phyloP scores from a whole-genome alignment of 108 stramenopile species.

The Licmophora abbreviata region DNA sequence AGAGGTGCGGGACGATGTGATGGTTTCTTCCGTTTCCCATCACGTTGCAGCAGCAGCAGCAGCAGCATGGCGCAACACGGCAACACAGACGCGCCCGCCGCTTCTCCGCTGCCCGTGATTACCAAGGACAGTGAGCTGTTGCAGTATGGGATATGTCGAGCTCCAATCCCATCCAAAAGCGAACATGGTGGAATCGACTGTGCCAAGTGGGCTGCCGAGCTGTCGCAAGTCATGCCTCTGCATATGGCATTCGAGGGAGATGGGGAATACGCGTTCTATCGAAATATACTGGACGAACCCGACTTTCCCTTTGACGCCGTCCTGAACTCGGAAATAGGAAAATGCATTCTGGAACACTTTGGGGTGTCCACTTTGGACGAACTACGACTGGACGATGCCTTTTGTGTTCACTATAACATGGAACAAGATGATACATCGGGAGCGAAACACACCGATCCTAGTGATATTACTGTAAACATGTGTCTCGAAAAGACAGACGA shows the following conservation, averaged over 20 bases:
- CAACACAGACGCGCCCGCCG: neutral
- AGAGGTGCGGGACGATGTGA: no score
- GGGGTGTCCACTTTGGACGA: slow-evolving; percentile 4
- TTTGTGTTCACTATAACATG: slow-evolving; percentile 44
- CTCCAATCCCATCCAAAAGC: slow-evolving; percentile 8
- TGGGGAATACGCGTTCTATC: slow-evolving; percentile 41
- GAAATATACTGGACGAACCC: slow-evolving; percentile 53
- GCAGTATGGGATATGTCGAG: slow-evolving; percentile 26
- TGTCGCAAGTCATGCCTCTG: slow-evolving; percentile 25
- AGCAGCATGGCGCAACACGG: no score
- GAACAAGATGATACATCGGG: slow-evolving; percentile 38
- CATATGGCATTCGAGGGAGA: slow-evolving; percentile 26
- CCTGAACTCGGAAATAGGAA: slow-evolving; percentile 5
- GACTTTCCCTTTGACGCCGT: slow-evolving; percentile 22
- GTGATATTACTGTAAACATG: slow-evolving; percentile 56
- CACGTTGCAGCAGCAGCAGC: no score
- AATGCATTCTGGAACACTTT: slow-evolving; percentile 19
- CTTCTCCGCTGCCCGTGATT: neutral
- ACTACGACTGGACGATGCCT: slow-evolving; percentile 40
- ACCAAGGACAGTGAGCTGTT: slow-evolving; percentile 5
- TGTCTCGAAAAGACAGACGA: slow-evolving; percentile 33
- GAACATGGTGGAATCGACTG: slow-evolving; percentile 8
- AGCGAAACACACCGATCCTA: slow-evolving; percentile 41
- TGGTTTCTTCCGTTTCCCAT: no score
- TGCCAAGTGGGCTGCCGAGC: slow-evolving; percentile 17